Base-by-base conservation (phyloP, 768 basidiomycete species). In the Tulasnella sp. region DNA sequence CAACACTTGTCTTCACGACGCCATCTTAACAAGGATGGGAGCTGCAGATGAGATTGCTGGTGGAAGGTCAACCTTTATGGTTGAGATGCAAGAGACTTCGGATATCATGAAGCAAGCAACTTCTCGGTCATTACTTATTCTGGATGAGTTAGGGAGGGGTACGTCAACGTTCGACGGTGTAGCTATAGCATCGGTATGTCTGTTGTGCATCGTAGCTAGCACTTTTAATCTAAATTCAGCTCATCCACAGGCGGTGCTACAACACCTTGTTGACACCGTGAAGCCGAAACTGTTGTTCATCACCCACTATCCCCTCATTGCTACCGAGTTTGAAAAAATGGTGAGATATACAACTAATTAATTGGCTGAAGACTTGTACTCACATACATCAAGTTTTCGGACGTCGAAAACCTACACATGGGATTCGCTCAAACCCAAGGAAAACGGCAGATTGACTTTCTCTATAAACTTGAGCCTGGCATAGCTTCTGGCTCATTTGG, bases 1-100 rank as follows among this genome's bases (percentile, higher is more conserved):
- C 42, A 81, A 66, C 56, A 66, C 93, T 37, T 78, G 83, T n/a
- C 67, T 92, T 45, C 71, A 90, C 45, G 91, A 96, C 59, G 78
- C 81, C 0, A 77, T 96, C 16, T 71, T 84, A 20, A 92, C 90
- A 2, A 73, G 92, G 45, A 92, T 92, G 88, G 89, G 89, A 53
- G 93, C 93, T 0, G 83, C 79, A 8, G 93, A 98, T 62, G 89
- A 95, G 57, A 65, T 96, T 22, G 75, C 79, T 5, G 74, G 83
- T 33, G 90, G 90, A 0, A 77, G 87, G 6, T 93, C 90, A 0
- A 98, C 86, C 0, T 95, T 96, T 63, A 95, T 95, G 92, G 87
- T 96, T 3, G 93, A 99, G 65, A 81, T 98, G 72, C 73, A 83
- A 4, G 91, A 96, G 63, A 95, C 92, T 0, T 83, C 80, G 58